Evolutionary conservation across 306 rosid genomes (phyloP), one percentile per base, ranked within the genome.

Genomic region (Lotus japonicus): DNA sequence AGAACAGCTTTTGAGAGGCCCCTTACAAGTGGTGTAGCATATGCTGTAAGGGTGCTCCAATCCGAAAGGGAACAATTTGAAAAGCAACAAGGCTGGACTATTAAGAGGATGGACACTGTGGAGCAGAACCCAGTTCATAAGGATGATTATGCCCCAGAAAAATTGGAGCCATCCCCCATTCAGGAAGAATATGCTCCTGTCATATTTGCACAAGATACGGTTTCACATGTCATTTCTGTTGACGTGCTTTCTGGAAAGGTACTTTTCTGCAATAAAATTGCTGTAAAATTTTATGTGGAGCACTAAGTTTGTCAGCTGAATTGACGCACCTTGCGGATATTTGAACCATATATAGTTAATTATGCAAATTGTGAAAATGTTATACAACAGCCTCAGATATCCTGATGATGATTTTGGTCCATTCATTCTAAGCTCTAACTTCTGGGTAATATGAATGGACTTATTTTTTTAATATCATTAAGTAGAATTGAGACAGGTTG

Each of bases 181-280:
- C 84, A 81, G 70, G 95, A 87, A 62, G 98, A 92, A 89, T 92
- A 92, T 76, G 98, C 96, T 79, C 98, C 98, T n/a, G 96, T 89
- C 78, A 89, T 92, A 76, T 89, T 92, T 74, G 96, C 98, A 6
- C 98, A 92, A 79, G 98, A 92, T 71, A 92, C 92, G 39, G 77
- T 92, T 83, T 68, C 90, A 14, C 95, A 89, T n/a, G 85, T 92
- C 51, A 85, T 92, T 68, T 92, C 98, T 33, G 84, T 87, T 0
- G 94, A 92, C 50, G 69, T 92, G 90, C 83, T 92, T 33, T 67
- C 96, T 3, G 98, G 98, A 69, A 81, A 84, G 92, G 98, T 84
- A 61, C 55, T 75, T 74, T 77, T 65, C 79, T 68, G 50, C 58
- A 12, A 28, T 18, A 66, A 55, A 58, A 68, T 79, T 33, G 58